Base-by-base conservation (phyloP, 225 moss, liverwort and hornwort species). In the Bryum argenteum region DNA sequence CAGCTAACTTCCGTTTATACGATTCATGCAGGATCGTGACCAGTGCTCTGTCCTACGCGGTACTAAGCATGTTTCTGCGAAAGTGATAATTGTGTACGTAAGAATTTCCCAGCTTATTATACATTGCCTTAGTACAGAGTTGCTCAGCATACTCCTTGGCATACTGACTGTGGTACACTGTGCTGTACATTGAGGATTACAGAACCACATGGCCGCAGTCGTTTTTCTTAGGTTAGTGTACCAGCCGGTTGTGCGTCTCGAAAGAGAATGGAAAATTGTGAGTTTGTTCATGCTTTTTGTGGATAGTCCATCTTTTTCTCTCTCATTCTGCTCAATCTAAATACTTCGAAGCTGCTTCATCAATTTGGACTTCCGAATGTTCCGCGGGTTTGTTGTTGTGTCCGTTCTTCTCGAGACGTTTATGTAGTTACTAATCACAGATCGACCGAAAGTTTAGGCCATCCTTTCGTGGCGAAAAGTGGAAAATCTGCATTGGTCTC, bases 101-200 rank as follows among this genome's bases (percentile, higher is more conserved):
- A 60, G 59, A 59, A 65, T 65, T 73, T 73, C 33, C 54, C 65
- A 77, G 73, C 70, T 60, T 60, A 69, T 70, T 50, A 80, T 69
- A 50, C 63, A 61, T 50, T 64, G 63, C 74, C 56, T 57, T 74
- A 63, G 65, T 80, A 76, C 58, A 77, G 52, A 63, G 59, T 73
- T 69, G 81, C 69, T 60, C n/a, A 65, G 60, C 33, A 2, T 33
- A 33, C 60, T 70, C 65, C 65, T 69, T 70, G 17, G 60, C 70
- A 65, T 61, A 61, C 60, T 81, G 77, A 65, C 65, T 69, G 69
- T 69, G 69, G 81, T 81, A 45, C 77, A 73, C 77, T 81, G 73
- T 54, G 73, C 69, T 81, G 73, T 54, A 77, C 69, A 73, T 73
- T 77, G 73, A 61, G 58, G 65, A 65, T 69, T 54, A 65, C 65